A percentile compares a stretch with the other conserved stretches of the same genome.
Evolutionary conservation across 2,329 filamentous ascomycete genomes (phyloP).

Genomic region (Phialophora chinensis): DNA sequence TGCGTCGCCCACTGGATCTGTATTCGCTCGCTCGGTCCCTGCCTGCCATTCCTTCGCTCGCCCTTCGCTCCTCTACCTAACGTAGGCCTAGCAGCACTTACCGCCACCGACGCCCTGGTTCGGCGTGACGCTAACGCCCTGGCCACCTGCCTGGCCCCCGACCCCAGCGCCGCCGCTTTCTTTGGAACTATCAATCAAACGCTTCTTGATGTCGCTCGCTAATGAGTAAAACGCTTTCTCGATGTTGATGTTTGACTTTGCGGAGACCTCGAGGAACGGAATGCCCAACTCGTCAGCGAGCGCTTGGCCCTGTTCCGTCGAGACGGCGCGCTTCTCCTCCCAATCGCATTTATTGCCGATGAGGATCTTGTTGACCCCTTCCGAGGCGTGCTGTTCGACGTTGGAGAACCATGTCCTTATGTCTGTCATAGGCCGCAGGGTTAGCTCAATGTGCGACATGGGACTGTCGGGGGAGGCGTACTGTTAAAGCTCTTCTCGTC

Average conservation of each 20-base stretch:
- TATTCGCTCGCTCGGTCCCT: background rate
- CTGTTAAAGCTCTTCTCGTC: constrained; percentile 96
- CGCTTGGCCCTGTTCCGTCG: constrained; percentile 88
- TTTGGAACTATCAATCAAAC: constrained; percentile 89
- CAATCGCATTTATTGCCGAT: constrained; percentile 99
- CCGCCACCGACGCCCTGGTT: constrained; percentile 61
- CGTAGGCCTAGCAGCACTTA: constrained; percentile 72
- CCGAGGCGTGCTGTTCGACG: constrained; percentile 95
- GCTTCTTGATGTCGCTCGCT: constrained; percentile 97
- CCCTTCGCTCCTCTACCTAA: background rate
- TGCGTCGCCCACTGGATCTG: background rate
- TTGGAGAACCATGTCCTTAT: constrained; percentile 99
- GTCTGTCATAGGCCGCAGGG: constrained; percentile 61
- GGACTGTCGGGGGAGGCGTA: constrained; percentile 51
- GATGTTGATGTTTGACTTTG: constrained; percentile 99
- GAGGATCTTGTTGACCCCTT: constrained; percentile 99
- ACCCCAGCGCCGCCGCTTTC: constrained; percentile 30
- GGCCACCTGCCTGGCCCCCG: constrained; percentile 31
- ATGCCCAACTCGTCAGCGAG: constrained; percentile 96
- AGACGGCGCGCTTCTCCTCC: constrained; percentile 97
- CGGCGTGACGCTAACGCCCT: constrained; percentile 73
- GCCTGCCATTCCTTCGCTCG: background rate
- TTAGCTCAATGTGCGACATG: constrained; percentile 16
- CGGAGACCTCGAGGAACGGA: constrained; percentile 96
- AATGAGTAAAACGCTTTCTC: constrained; percentile 98